Evolutionary conservation across 108 stramenopile genomes (phyloP).

Genomic region (Nitzschia palea): DNA sequence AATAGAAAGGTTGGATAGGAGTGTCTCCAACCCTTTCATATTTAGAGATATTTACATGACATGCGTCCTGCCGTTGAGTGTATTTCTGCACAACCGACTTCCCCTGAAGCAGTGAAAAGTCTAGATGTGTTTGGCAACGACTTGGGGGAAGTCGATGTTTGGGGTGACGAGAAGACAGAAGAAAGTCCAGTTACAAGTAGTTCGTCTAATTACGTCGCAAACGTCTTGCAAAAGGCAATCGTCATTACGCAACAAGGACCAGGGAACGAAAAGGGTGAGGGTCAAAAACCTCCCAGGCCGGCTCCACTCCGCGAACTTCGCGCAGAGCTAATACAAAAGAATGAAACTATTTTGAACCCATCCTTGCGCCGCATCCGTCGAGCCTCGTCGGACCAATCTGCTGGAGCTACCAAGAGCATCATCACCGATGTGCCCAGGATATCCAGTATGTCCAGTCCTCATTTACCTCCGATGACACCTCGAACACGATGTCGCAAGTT

Average conservation of each 20-base stretch:
- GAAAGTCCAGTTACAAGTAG: neutral
- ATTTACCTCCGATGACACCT: constrained; percentile 7
- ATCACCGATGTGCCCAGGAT: no score
- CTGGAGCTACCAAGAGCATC: no score
- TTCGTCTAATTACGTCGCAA: neutral
- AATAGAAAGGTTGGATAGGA: no score
- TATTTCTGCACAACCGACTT: neutral
- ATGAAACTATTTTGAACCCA: neutral
- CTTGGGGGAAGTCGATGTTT: constrained; percentile 4
- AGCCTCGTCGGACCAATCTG: neutral
- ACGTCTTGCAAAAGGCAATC: neutral
- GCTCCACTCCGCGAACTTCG: neutral
- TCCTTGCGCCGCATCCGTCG: neutral
- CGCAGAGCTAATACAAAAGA: neutral
- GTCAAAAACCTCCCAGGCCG: neutral
- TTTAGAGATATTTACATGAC: no score
- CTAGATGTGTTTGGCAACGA: constrained; percentile 9
- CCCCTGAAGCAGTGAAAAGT: neutral
- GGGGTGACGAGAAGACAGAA: neutral
- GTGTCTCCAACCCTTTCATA: no score
- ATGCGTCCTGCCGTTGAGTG: neutral
- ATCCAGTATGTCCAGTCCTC: neutral
- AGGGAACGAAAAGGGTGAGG: neutral
- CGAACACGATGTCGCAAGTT: neutral
- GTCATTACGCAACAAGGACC: neutral